Conservation (phyloP, 1,139 yeast genomes). For the Hyphopichia wangnamkhiaoensis region DNA sequence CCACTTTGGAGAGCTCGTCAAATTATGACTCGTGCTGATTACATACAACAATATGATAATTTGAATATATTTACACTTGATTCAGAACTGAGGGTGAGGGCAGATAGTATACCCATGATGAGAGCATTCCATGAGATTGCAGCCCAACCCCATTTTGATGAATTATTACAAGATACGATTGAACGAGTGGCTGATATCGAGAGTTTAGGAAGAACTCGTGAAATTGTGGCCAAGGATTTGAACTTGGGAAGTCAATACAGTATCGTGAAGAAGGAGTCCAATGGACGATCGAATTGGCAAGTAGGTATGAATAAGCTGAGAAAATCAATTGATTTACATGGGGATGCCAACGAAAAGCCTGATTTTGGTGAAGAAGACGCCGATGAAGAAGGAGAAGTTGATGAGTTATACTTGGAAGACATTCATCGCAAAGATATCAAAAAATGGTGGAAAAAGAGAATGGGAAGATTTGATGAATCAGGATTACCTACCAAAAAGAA, state of each 20-base stretch:
- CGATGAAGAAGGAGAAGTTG: slow-evolving; percentile 35
- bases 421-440: slow-evolving; percentile 36
- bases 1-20: slow-evolving; percentile 86
- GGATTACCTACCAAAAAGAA: background rate
- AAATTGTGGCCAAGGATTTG: slow-evolving; percentile 72
- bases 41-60: slow-evolving; percentile 72
- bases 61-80: slow-evolving; percentile 79
- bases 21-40: slow-evolving; percentile 83
- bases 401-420: slow-evolving; percentile 40
- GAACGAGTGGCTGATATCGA: slow-evolving; percentile 76
- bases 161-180: slow-evolving; percentile 67
- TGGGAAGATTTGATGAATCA: slow-evolving; percentile 31
- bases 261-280: slow-evolving; percentile 16
- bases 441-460: slow-evolving; percentile 50
- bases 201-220: slow-evolving; percentile 78
- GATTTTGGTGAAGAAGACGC: slow-evolving; percentile 20
- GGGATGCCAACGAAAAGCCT: slow-evolving; percentile 14
- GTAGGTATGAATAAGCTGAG: slow-evolving; percentile 17
- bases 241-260: slow-evolving; percentile 51
- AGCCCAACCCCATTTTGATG: slow-evolving; percentile 68
- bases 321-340: slow-evolving; percentile 22
- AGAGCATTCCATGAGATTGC: slow-evolving; percentile 82
- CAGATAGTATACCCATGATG: slow-evolving; percentile 89
- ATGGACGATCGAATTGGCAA: slow-evolving; percentile 14
- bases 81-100: slow-evolving; percentile 70